phyloP scores from a whole-genome alignment of 192 early-diverging fungal species.

The Entomortierella parvispora region DNA sequence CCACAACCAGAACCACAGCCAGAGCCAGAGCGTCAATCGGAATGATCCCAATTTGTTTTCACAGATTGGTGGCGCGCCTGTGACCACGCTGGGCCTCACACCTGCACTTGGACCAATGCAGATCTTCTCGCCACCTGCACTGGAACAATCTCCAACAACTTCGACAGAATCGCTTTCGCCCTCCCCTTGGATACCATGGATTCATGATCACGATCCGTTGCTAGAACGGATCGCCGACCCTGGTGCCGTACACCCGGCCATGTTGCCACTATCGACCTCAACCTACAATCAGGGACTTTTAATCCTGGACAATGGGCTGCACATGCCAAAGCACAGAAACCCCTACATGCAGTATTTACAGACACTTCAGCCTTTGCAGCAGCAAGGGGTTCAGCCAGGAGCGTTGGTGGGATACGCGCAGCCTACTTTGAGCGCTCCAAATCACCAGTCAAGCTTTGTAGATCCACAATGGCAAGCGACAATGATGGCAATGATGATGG shows the following conservation, averaged over 20 bases:
- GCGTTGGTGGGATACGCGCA: background rate
- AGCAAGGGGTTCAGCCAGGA: background rate
- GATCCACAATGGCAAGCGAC: constrained; percentile 49
- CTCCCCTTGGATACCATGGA: constrained; percentile 33
- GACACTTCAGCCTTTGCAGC: background rate
- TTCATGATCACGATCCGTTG: background rate
- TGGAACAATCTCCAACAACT: constrained; percentile 12
- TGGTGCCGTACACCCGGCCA: background rate
- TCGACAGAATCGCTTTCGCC: constrained; percentile 16
- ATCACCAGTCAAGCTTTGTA: too few relatives aligned
- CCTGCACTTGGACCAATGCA: background rate
- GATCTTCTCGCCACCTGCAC: constrained; percentile 11
- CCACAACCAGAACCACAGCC: background rate
- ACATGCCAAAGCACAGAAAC: constrained; percentile 8
- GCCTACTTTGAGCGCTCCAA: too few relatives aligned
- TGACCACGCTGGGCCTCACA: background rate
- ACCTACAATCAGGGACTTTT: too few relatives aligned
- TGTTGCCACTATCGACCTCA: background rate
- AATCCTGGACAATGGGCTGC: background rate
- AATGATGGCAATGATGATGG: constrained; percentile 51
- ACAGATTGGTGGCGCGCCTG: too few relatives aligned
- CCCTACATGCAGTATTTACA: constrained; percentile 38
- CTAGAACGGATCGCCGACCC: background rate
- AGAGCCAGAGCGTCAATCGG: background rate
- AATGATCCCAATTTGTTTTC: too few relatives aligned